Base-by-base conservation (phyloP, 2,329 filamentous ascomycete genomes). In the Aspergillus pseudoglaucus region DNA sequence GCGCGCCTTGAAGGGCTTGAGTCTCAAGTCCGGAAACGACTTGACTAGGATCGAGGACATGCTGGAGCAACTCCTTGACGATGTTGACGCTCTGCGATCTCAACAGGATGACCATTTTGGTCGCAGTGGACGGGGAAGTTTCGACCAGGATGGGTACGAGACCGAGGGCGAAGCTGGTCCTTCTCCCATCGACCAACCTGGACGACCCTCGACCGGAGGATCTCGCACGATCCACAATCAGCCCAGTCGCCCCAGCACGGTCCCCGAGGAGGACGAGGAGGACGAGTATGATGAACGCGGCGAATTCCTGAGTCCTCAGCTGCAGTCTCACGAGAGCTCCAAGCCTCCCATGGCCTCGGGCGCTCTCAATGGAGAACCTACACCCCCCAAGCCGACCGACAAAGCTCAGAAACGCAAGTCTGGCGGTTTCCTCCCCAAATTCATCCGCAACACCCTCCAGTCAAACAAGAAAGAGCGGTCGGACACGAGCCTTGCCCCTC, bases 331-430 rank as follows among this genome's bases (percentile, higher is more conserved):
- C 23, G 79, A 84, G 48, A 73, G 75, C 14, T 68, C 84, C 51
- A 74, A 61, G 39, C 52, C 52, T 45, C 68, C 67, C 18, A 59
- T 70, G 47, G 66, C 64, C 23, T 62, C 63, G 8, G 69, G 69
- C 38, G 66, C 80, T 68, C 53, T 78, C 66, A 90, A 87, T 71
- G 84, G 82, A 47, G 90, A 94, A 53, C 88, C 90, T 52, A 88
- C 90, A 52, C 95, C 88, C 0, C 88, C 89, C 9, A 77, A 69
- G 54, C 71, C 66, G 18, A 83, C 80, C 1, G 85, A 88, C 5
- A 89, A 87, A 69, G 80, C 81, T 53, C 88, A 87, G 67, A 96
- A 95, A 72, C 87, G 94, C 72, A 95, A 95, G 66, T 91, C 88
- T 1, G 86, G 81, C 62, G 83, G 83, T 49, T 76, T 83, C 75